Evolutionary conservation across 169 alveolate genomes (phyloP).

Genomic region (Eimeria maxima): DNA sequence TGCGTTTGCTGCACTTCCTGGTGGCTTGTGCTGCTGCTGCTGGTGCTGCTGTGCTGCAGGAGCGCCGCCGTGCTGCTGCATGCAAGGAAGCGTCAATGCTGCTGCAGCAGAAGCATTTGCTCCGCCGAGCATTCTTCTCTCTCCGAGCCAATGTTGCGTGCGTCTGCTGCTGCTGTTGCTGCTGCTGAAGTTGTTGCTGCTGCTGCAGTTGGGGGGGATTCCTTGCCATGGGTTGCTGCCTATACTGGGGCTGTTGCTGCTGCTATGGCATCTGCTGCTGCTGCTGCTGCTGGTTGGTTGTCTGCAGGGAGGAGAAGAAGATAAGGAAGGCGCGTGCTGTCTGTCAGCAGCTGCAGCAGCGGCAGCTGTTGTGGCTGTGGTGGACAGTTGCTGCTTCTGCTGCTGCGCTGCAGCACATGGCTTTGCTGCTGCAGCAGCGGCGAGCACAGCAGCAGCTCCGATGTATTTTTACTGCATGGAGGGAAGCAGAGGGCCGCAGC

Average conservation of each 20-base stretch:
- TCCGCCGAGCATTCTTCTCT: constrained; percentile 11
- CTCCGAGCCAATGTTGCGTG: constrained; percentile 6
- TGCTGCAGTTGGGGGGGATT: constrained; percentile 21
- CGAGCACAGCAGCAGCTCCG: constrained; percentile 52
- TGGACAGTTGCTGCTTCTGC: constrained; percentile 60
- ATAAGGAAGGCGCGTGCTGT: not conserved
- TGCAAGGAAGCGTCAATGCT: constrained; percentile 36
- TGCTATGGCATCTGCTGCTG: not conserved
- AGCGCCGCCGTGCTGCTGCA: constrained; percentile 24
- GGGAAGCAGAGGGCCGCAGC: not conserved
- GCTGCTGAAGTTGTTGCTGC: constrained; percentile 19
- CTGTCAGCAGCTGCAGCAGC: constrained; percentile 53
- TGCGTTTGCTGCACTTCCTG: not conserved
- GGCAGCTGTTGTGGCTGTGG: constrained; percentile 62
- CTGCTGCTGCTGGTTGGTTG: not conserved
- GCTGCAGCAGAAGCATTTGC: constrained; percentile 62
- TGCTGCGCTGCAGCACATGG: constrained; percentile 72
- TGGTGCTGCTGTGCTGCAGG: constrained; percentile 7
- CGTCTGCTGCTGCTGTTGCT: constrained; percentile 27
- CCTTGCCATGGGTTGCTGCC: not conserved
- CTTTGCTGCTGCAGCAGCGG: constrained; percentile 66
- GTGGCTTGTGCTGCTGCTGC: not conserved
- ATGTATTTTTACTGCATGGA: not conserved
- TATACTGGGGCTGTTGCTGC: not conserved
- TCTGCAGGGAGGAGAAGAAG: constrained; percentile 39